phyloP scores from a whole-genome alignment of 176 grass and related monocot genomes.

The Ampelocalamus luodianensis region DNA sequence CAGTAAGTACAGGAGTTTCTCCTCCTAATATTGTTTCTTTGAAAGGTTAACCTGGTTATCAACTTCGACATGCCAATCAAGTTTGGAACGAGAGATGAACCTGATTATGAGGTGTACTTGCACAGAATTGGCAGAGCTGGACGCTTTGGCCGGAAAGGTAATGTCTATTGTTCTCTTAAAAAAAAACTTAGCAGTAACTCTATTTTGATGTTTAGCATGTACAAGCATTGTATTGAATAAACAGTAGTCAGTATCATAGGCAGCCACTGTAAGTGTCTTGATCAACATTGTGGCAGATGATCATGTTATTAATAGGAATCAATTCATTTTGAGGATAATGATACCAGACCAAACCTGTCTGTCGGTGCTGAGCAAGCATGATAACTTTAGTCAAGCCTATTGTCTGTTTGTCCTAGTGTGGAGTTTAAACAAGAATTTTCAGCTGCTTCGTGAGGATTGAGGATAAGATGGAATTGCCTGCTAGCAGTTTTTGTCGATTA shows the following conservation, averaged over 20 bases:
- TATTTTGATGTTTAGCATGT: not conserved
- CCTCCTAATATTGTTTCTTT: constrained; percentile 25
- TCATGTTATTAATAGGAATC: not conserved
- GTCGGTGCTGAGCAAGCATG: not conserved
- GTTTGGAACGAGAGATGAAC: constrained; percentile 59
- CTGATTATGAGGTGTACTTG: constrained; percentile 94
- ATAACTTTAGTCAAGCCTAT: not conserved
- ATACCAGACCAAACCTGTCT: not conserved
- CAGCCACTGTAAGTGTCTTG: not conserved
- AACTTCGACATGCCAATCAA: constrained; percentile 95
- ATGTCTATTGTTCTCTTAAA: not conserved
- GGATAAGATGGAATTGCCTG: not conserved
- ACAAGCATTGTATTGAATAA: not conserved
- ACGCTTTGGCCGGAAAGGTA: constrained; percentile 94
- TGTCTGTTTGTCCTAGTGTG: not conserved
- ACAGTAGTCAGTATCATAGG: not conserved
- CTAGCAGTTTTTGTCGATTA: not conserved
- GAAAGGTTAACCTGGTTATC: constrained; percentile 94
- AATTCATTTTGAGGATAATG: constrained; percentile 13
- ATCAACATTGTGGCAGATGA: not conserved
- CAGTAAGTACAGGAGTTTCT: not conserved
- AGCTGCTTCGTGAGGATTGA: not conserved
- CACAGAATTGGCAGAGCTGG: constrained; percentile 97
- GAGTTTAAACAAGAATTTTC: not conserved
- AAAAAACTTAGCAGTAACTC: not conserved